Base-by-base conservation (phyloP, 2,329 filamentous ascomycete genomes). In the Penicillium nordicum region DNA sequence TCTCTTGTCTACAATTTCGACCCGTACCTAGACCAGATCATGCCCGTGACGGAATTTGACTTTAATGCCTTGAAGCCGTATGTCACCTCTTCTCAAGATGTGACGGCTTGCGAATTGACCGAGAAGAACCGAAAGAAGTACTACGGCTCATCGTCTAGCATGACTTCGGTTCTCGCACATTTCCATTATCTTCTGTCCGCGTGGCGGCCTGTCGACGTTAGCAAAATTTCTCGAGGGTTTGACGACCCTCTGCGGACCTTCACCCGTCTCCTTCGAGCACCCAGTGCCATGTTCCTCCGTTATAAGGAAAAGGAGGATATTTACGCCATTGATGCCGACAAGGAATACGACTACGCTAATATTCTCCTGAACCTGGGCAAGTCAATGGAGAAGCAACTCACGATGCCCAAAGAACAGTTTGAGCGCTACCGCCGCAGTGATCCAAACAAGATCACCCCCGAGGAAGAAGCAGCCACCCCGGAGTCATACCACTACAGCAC, bases 251-350 rank as follows among this genome's bases (percentile, higher is more conserved):
- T 80, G n/a, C 66, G 74, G 2, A 84, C 79, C 9, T 96, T 92
- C 67, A 96, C 92, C 2, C 77, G 77, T 10, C 81, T 97, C 38
- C 84, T 85, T 57, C 84, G 86, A 64, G 84, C 85, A 0, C 93
- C 94, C 1, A 83, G 86, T 4, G 89, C 92, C 11, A 86, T 92
- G 43, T 96, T 97, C 67, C 78, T 97, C 16, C 84, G 89, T 50
- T 89, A 87, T 74, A 88, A 89, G 62, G 84, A 96, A 68, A 88
- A 89, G 62, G 84, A 96, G 68, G 93, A 92, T 1, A 83, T 86
- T 0, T 99, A 99, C 71, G 92, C 93, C 5, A 94, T 99, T 57
- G 94, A 99, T 71, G 90, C 92, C 0, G 94, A 99, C 74, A 99
- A 97, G 75, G 84, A 96, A 69, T 94, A 85, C 64, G 92, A 97